Evolutionary conservation across 2,329 filamentous ascomycete species (phyloP).

Genomic region (Colletotrichum tamarilloi): DNA sequence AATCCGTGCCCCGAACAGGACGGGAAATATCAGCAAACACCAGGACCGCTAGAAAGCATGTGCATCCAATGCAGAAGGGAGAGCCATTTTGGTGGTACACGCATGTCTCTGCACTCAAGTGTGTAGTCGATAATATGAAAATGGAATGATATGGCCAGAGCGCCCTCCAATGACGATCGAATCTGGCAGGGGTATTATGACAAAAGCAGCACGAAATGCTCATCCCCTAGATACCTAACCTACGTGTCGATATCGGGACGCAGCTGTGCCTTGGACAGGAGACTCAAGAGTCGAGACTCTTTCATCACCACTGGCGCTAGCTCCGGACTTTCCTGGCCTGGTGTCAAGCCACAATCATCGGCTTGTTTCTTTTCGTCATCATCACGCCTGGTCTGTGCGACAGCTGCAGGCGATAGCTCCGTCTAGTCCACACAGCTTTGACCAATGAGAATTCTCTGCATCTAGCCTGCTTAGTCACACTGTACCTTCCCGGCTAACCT

Average conservation of each 20-base stretch:
- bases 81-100: not conserved
- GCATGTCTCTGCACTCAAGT: not conserved
- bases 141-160: not conserved
- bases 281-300: not conserved
- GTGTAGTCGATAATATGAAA: not conserved
- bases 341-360: constrained; percentile 28
- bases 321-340: constrained; percentile 23
- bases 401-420: constrained; percentile 16
- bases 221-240: not conserved
- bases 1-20: constrained; percentile 21
- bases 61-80: not conserved
- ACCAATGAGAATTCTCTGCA: constrained; percentile 17
- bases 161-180: not conserved
- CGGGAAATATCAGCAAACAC: constrained; percentile 3
- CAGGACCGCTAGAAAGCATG: constrained; percentile 4
- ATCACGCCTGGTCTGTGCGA: constrained; percentile 24
- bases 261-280: not conserved
- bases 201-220: not conserved
- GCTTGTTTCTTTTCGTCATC: constrained; percentile 31
- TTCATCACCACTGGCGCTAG: constrained; percentile 34
- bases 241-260: not conserved
- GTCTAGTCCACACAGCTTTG: constrained; percentile 8
- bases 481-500: rapidly evolving
- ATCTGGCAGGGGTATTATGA: not conserved
- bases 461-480: not conserved